These are phyloP conservation scores for Thielaviopsis ethacetica DNA, from an alignment of 2,329 filamentous ascomycete genomes.

Conservation along the genomic window DNA sequence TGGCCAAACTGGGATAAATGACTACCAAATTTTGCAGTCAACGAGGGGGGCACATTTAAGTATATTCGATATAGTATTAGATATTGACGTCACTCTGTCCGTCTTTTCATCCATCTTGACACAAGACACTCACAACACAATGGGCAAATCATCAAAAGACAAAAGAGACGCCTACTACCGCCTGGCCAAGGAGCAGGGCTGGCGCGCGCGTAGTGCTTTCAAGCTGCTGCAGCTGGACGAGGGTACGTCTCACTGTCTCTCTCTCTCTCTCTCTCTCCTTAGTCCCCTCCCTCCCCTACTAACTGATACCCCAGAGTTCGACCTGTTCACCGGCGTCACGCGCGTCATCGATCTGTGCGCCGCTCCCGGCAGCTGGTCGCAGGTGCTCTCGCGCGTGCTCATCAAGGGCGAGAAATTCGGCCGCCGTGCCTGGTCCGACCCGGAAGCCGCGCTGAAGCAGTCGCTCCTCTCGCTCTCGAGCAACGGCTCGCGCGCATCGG, in stretches of 20 bases:
- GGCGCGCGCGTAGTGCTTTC: constrained; percentile 90
- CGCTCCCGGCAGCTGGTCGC: constrained; percentile 91
- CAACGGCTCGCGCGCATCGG: constrained; percentile 7
- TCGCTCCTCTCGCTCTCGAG: constrained; percentile 6
- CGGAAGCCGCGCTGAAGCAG: constrained; percentile 43
- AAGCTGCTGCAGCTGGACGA: constrained; percentile 92
- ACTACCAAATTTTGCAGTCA: not conserved
- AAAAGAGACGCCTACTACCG: constrained; percentile 97
- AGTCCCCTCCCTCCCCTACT: not conserved
- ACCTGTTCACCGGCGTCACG: constrained; percentile 78
- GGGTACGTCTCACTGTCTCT: constrained; percentile 25
- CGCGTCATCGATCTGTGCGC: constrained; percentile 92
- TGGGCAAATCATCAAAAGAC: constrained; percentile 97
- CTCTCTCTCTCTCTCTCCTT: not conserved
- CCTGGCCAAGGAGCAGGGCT: constrained; percentile 95
- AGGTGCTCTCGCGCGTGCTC: constrained; percentile 81
- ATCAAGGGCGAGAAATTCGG: constrained; percentile 91
- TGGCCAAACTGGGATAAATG: not conserved
- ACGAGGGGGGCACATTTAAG: not conserved
- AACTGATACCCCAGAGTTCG: constrained; percentile 52
- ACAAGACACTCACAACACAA: no score
- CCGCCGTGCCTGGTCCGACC: constrained; percentile 71
- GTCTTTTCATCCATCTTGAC: no score
- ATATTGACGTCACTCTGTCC: not conserved
- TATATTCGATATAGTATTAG: no score